Base-by-base conservation (phyloP, 257 asterid species). In the Pogostemon cablin region DNA sequence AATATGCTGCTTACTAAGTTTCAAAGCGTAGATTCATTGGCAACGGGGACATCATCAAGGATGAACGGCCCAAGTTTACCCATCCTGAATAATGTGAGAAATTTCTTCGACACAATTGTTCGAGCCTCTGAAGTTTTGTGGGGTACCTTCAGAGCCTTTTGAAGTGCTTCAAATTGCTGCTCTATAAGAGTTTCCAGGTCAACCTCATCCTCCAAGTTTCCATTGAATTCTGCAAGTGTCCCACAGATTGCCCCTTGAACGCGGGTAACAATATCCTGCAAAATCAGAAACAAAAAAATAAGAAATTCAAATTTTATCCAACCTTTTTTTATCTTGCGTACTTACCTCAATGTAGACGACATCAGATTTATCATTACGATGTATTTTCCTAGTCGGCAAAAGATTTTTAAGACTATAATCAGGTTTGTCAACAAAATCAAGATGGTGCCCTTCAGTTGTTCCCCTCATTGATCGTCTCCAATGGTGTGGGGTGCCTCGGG, bases 41-140 rank as follows among this genome's bases (percentile, higher is more conserved):
- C 41, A 72, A 81, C 82, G 50, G 96, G 95, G 44, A 88, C 88
- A 65, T 90, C 93, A 37, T 93, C 96, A 68, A 90, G 96, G 78
- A 86, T 93, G 81, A 86, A 87, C 3, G 92, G 90, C 9, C 98
- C 98, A 37, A 88, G 90, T 76, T 87, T 93, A 44, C 96, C 97
- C 6, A 82, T 73, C 67, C 98, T 81, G 81, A 93, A 93, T 68
- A 90, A 81, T 4, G 96, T 78, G 17, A 90, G 85, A 75, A 93
- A 88, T 76, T 76, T 90, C 89, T 88, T 93, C 0, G 91, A 88
- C 52, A 82, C 85, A 68, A 81, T 87, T 0, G 73, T 80, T 4
- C 97, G 95, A 71, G 87, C 96, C 77, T 90, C 96, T 1, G 96
- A 81, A 32, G 86, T 72, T 84, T 80, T 83, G 63, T 90, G 86